Evolutionary conservation across 768 basidiomycete species (phyloP).

Genomic region (Hirschioporus abietinus): DNA sequence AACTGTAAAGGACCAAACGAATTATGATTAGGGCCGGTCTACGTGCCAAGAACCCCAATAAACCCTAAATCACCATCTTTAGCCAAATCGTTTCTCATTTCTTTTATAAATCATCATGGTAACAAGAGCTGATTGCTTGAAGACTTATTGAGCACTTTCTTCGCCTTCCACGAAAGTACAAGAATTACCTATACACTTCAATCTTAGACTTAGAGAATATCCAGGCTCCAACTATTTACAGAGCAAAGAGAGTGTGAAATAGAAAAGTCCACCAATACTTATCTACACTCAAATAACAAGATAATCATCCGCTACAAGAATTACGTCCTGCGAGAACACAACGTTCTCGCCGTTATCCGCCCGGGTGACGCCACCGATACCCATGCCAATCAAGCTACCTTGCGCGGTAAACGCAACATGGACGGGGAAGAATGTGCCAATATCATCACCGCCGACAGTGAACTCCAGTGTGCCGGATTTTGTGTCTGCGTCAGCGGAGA

Average conservation of each 20-base stretch:
- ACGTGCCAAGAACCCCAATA: background rate
- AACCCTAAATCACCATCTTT: background rate
- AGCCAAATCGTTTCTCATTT: too few species aligned
- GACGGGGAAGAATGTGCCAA: constrained; percentile 89
- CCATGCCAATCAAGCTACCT: constrained; percentile 76
- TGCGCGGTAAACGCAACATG: constrained; percentile 73
- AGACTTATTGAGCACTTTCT: too few species aligned
- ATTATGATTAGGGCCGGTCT: constrained; percentile 25
- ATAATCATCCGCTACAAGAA: constrained; percentile 50
- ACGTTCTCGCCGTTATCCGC: constrained; percentile 45
- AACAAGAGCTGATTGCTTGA: too few species aligned
- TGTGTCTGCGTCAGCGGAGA: constrained; percentile 54
- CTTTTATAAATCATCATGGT: too few species aligned
- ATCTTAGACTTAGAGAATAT: too few species aligned
- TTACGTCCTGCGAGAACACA: constrained; percentile 48
- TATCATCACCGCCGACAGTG: constrained; percentile 78
- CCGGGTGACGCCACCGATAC: constrained; percentile 53
- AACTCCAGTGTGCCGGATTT: constrained; percentile 89
- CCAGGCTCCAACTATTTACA: background rate
- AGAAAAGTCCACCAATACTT: background rate
- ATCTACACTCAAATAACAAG: constrained; percentile 36
- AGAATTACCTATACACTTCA: too few species aligned
- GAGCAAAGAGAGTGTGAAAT: background rate
- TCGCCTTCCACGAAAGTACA: too few species aligned
- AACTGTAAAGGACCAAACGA: constrained; percentile 25